Evolutionary conservation across 2,329 filamentous ascomycete species (phyloP).

Genomic region (Chaetomiaceae sp.): DNA sequence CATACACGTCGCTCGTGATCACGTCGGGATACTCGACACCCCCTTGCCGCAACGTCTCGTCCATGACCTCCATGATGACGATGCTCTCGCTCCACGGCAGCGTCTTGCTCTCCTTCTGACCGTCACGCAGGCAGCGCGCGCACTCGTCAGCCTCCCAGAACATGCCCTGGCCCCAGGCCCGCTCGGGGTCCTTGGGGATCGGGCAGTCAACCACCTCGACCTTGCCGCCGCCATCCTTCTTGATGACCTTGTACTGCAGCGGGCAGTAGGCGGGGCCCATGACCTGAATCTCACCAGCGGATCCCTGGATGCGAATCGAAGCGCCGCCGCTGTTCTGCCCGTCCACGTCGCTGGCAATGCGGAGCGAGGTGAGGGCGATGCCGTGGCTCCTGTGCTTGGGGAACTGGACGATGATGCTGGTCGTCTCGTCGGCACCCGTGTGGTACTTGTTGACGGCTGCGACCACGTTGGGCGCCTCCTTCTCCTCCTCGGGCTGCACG

Average conservation of each 20-base stretch:
- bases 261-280: constrained; percentile 68
- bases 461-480: constrained; percentile 64
- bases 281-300: constrained; percentile 77
- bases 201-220: constrained; percentile 51
- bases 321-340: constrained; percentile 56
- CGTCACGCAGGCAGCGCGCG: constrained; percentile 58
- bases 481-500: constrained; percentile 62
- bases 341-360: constrained; percentile 59
- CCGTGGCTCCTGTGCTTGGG: constrained; percentile 65
- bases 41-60: constrained; percentile 50
- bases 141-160: constrained; percentile 53
- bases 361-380: constrained; percentile 64
- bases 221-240: constrained; percentile 43
- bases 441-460: constrained; percentile 67
- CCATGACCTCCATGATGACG: constrained; percentile 74
- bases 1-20: constrained; percentile 55
- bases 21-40: constrained; percentile 51
- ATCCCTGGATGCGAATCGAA: constrained; percentile 74
- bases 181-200: constrained; percentile 47
- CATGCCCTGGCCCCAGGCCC: constrained; percentile 71
- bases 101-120: constrained; percentile 67
- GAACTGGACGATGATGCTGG: constrained; percentile 74
- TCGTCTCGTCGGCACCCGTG: constrained; percentile 73
- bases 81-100: constrained; percentile 73
- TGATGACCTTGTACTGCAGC: constrained; percentile 59